phyloP scores from a whole-genome alignment of 2,329 filamentous ascomycete genomes.

The Huntiella omanensis region DNA sequence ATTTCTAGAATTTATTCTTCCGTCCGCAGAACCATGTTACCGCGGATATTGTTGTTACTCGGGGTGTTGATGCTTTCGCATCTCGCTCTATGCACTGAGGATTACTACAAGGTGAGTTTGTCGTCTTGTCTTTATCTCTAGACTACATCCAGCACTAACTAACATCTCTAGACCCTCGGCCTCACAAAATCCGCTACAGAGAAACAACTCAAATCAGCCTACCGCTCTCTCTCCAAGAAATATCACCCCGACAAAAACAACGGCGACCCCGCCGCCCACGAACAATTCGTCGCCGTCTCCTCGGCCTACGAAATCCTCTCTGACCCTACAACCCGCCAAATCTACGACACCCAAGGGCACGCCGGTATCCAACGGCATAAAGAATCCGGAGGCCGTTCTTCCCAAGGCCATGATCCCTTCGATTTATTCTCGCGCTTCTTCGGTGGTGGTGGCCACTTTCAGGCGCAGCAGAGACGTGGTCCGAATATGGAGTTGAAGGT shows the following conservation, averaged over 20 bases:
- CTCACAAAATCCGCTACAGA: conserved; percentile 64
- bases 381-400: conserved; percentile 44
- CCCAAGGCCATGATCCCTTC: conserved; percentile 64
- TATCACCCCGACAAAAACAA: conserved; percentile 97
- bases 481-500: conserved; percentile 81
- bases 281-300: conserved; percentile 84
- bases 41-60: conserved; percentile 25
- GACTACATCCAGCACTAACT: not conserved
- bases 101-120: conserved; percentile 55
- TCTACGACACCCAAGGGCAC: conserved; percentile 89
- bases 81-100: conserved; percentile 40
- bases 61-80: conserved; percentile 35
- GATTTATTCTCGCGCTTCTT: conserved; percentile 96
- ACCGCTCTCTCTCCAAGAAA: conserved; percentile 81
- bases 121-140: not conserved
- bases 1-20: not conserved
- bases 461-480: conserved; percentile 58
- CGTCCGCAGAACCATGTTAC: conserved; percentile 19
- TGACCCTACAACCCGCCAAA: conserved; percentile 57
- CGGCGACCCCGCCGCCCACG: conserved; percentile 57
- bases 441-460: conserved; percentile 72
- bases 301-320: conserved; percentile 90
- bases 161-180: conserved; percentile 45
- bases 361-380: conserved; percentile 75
- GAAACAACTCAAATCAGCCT: conserved; percentile 82